A percentile compares a stretch with the other conserved stretches of the same genome.
phyloP scores from a whole-genome alignment of 192 early-diverging fungal species.

The Rhizoclosmatium sp. region DNA sequence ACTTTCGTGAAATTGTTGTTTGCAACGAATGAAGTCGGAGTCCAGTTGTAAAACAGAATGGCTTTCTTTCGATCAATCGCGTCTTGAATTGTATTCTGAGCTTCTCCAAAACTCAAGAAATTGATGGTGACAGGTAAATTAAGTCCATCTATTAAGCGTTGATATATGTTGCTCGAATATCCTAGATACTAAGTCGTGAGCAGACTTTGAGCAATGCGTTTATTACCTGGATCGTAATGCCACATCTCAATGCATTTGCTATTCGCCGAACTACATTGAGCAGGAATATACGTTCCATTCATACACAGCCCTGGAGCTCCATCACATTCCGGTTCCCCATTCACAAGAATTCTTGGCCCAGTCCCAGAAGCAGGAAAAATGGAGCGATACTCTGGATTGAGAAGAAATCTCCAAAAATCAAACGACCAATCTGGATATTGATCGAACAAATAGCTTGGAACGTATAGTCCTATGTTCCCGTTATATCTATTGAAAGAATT shows the following conservation, averaged over 20 bases:
- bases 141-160: not conserved
- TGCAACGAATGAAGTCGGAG: not conserved
- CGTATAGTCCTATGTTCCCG: slow-evolving; percentile 26
- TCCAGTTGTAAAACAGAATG: not conserved
- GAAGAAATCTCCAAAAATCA: slow-evolving; percentile 39
- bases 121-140: not conserved
- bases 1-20: not conserved
- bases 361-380: slow-evolving; percentile 3
- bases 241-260: slow-evolving; percentile 10
- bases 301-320: not conserved
- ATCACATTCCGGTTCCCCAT: slow-evolving; percentile 5
- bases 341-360: not conserved
- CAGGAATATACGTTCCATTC: slow-evolving; percentile 19
- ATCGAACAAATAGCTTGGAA: slow-evolving; percentile 23
- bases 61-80: not conserved
- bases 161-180: not conserved
- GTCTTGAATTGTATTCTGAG: not conserved
- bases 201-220: too few relatives aligned
- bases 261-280: not conserved
- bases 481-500: slow-evolving; percentile 10
- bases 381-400: not conserved
- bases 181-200: too few relatives aligned
- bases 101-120: not conserved
- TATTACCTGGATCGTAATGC: not conserved
- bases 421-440: slow-evolving; percentile 27